Evolutionary conservation across 106 monocot genomes (phyloP), one percentile per base, ranked within the genome.

Genomic region (Acanthochlamys bracteata): DNA sequence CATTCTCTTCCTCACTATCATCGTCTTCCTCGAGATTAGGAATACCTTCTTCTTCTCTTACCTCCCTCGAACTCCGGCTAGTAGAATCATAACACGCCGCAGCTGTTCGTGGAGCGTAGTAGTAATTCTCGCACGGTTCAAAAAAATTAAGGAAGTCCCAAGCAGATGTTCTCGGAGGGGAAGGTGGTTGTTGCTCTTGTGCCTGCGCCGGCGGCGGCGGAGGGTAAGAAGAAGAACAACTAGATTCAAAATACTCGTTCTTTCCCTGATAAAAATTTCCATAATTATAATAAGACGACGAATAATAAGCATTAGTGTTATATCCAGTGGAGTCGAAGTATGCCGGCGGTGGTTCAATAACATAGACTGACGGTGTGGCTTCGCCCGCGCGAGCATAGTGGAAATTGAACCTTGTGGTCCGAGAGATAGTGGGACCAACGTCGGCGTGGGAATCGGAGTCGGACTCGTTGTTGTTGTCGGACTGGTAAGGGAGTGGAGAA

Each of bases 121-220:
- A 65, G 43, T 61, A 71, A 42, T 25, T 64, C 22, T 69, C 68
- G 41, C 39, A 79, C 8, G 69, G 4, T 2, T 57, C 69, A 40
- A 80, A 80, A 10, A 75, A 75, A 24, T 75, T 75, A 9, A 80
- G 61, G 23, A 80, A 80, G 13, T 80, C 80, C 80, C 80, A 80
- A 11, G 66, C 13, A 4, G 60, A 75, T 8, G 67, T 33, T 41
- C 33, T 60, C 10, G 75, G 75, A 22, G 74, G 85, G 25, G 90
- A 84, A 27, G 91, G 88, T 4, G 82, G 71, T 1, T 84, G 77
- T 20, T 74, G 73, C 15, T 27, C 55, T 11, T 25, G 58, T 39
- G 53, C 45, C 46, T 27, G 13, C 47, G n/a, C 57, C 65, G 17
- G 62, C 7, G 24, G 13, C 39, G 13, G 61, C 53, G 67, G 24